phyloP scores from a whole-genome alignment of 108 stramenopile genomes.

The Epipyxis sp. region DNA sequence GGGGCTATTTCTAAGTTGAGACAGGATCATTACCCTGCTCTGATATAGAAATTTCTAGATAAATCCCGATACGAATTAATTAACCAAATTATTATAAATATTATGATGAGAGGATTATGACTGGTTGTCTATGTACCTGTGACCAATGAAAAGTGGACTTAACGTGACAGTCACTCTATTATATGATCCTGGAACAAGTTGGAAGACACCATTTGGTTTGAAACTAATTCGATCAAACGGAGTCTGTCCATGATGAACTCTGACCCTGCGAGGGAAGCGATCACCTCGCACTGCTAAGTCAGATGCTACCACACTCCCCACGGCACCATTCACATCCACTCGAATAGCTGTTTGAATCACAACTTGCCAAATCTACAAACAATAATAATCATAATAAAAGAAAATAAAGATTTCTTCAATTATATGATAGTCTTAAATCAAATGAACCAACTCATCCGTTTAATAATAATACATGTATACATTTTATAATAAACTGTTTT shows the following conservation, averaged over 20 bases:
- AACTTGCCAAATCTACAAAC: slow-evolving; percentile 62
- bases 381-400: too few species aligned
- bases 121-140: slow-evolving; percentile 14
- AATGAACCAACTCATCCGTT: too few species aligned
- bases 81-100: too few species aligned
- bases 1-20: too few species aligned
- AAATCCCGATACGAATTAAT: too few species aligned
- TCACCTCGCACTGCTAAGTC: slow-evolving; percentile 65
- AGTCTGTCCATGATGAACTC: slow-evolving; percentile 43
- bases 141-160: slow-evolving; percentile 36
- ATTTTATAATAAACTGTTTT: too few species aligned
- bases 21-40: too few species aligned
- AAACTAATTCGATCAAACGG: slow-evolving; percentile 36
- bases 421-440: too few species aligned
- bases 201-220: slow-evolving; percentile 47
- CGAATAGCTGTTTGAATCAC: slow-evolving; percentile 53
- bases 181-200: slow-evolving; percentile 63
- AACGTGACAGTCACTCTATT: slow-evolving; percentile 52
- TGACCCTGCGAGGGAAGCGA: slow-evolving; percentile 49
- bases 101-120: too few species aligned
- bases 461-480: slow-evolving; percentile 4
- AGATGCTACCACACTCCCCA: slow-evolving; percentile 47
- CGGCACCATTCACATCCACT: slow-evolving; percentile 52
- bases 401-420: slow-evolving; percentile 45
- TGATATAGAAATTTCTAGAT: too few species aligned